Conservation (phyloP, 1,284 basidiomycete species). For the Mycosarcoma mackinlayi region DNA sequence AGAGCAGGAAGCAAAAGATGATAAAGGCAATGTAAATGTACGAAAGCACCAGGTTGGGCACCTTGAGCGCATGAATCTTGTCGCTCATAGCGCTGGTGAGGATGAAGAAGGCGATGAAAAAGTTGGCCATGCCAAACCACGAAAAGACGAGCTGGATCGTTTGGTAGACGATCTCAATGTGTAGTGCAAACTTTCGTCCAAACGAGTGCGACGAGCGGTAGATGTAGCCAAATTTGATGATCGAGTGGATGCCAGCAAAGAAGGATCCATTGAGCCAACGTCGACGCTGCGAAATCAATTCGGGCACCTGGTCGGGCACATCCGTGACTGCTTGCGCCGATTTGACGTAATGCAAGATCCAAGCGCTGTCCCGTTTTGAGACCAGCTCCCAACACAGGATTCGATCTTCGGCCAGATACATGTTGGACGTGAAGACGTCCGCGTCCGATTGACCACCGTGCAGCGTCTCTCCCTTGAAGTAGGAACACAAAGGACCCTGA, state of each 20-base stretch:
- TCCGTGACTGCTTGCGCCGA: constrained; percentile 65
- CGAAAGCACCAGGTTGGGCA: constrained; percentile 61
- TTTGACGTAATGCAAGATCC: constrained; percentile 67
- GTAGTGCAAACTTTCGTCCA: constrained; percentile 59
- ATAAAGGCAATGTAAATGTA: constrained; percentile 67
- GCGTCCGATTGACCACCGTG: constrained; percentile 56
- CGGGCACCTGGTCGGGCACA: constrained; percentile 62
- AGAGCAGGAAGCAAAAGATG: constrained; percentile 65
- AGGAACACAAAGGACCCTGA: constrained; percentile 89
- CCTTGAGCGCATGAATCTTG: constrained; percentile 47
- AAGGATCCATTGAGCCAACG: constrained; percentile 67
- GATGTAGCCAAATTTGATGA: constrained; percentile 67
- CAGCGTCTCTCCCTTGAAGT: constrained; percentile 89
- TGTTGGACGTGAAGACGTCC: constrained; percentile 66
- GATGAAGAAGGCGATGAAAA: constrained; percentile 62
- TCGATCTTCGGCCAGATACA: constrained; percentile 66
- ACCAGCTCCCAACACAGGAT: constrained; percentile 66
- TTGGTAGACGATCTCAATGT: constrained; percentile 67
- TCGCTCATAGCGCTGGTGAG: constrained; percentile 60
- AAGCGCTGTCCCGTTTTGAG: constrained; percentile 69
- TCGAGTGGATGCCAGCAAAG: constrained; percentile 66
- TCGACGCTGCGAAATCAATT: constrained; percentile 64
- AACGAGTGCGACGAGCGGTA: constrained; percentile 65
- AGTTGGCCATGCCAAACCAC: constrained; percentile 65
- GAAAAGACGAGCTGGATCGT: constrained; percentile 62